A percentile compares a stretch with the other conserved stretches of the same genome.
phyloP scores from a whole-genome alignment of 2,329 filamentous ascomycete species.

The Neurospora sp. region DNA sequence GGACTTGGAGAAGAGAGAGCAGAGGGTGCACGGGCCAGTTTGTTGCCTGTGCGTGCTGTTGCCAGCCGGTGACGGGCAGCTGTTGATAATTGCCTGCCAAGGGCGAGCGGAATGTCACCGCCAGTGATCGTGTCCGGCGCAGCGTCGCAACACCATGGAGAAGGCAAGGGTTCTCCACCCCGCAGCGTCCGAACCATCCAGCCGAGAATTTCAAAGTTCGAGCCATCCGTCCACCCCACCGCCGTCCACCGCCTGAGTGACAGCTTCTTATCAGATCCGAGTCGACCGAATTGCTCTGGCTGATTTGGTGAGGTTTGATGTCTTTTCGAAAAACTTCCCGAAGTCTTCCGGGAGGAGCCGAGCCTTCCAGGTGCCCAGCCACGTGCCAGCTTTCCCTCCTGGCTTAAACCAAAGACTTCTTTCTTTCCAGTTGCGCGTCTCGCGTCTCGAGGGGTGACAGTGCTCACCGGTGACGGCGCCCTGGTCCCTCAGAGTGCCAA shows the following conservation, averaged over 20 bases:
- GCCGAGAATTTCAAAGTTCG: not conserved
- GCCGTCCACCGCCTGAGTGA: not conserved
- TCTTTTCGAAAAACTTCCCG: not conserved
- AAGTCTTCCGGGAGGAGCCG: not conserved
- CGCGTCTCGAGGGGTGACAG: not conserved
- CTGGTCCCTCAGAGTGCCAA: not conserved
- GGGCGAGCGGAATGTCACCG: conserved; percentile 5
- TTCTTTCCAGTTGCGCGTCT: not conserved
- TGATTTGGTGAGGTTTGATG: not conserved
- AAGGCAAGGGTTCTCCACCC: not conserved
- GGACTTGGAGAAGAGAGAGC: not conserved
- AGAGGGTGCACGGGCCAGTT: not conserved
- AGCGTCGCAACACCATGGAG: not conserved
- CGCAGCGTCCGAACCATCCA: not conserved
- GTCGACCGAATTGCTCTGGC: not conserved
- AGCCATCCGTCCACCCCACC: not conserved
- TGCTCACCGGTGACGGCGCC: not conserved
- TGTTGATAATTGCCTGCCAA: conserved; percentile 16
- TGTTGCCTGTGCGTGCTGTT: not conserved
- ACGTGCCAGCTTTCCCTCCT: not conserved
- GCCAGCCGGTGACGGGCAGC: conserved; percentile 5
- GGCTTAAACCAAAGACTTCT: not conserved
- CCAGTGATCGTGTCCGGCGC: not conserved
- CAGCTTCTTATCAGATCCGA: not conserved
- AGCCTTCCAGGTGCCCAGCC: not conserved